Conservation (phyloP, 2,329 filamentous ascomycete genomes). For the Sclerotinia sclerotiorum region DNA sequence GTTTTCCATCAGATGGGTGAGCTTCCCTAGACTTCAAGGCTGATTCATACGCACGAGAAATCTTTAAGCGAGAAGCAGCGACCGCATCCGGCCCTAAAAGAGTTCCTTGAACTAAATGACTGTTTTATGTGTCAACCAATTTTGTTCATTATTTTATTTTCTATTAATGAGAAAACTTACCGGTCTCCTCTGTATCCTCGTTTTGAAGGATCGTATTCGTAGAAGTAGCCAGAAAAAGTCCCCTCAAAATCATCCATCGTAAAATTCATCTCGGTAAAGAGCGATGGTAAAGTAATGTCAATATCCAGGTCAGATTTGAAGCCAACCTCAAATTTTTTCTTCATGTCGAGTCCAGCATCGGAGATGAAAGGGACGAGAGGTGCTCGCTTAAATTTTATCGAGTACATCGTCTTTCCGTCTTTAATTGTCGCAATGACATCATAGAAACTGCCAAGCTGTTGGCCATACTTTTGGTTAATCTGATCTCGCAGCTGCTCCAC, state of each 20-base stretch:
- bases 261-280: not conserved
- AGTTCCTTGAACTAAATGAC: not conserved
- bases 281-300: not conserved
- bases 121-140: not conserved
- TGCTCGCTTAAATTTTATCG: not conserved
- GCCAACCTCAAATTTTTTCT: not conserved
- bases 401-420: not conserved
- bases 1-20: not conserved
- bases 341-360: not conserved
- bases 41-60: not conserved
- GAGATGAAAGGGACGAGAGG: slow-evolving; percentile 4
- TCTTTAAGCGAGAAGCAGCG: not conserved
- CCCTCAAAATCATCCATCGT: not conserved
- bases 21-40: not conserved
- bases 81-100: not conserved
- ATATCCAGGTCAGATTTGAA: slow-evolving; percentile 6
- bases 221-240: not conserved
- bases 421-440: not conserved
- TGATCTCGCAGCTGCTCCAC: slow-evolving; percentile 1
- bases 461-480: not conserved
- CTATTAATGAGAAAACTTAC: not conserved
- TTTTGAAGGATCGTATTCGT: slow-evolving; percentile 7
- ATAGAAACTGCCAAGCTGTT: slow-evolving; percentile 2
- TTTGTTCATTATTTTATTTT: not conserved
- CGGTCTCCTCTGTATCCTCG: not conserved